A percentile compares a stretch with the other conserved stretches of the same genome.
Conservation (phyloP, 176 grass and related monocot species). For the Oryza meyeriana region DNA sequence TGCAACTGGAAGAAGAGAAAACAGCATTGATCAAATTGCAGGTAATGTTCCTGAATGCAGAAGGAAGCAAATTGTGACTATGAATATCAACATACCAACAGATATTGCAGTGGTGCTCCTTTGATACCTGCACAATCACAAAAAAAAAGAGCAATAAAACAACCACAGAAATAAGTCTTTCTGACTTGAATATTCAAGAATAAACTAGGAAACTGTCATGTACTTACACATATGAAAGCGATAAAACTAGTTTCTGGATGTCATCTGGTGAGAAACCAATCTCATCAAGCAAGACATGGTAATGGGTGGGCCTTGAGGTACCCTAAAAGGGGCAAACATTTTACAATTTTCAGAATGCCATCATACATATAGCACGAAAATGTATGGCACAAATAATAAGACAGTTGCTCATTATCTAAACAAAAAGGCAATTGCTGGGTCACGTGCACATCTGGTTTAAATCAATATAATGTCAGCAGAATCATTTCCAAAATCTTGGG, state of each 20-base stretch:
- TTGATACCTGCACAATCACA: conserved; percentile 63
- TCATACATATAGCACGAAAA: conserved; percentile 22
- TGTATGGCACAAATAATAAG: background rate
- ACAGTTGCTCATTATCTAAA: too few relatives aligned
- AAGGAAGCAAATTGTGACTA: background rate
- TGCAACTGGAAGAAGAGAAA: conserved; percentile 62
- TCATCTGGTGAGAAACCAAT: conserved; percentile 76
- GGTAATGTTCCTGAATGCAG: background rate
- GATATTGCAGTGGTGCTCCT: conserved; percentile 92
- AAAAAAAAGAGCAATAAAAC: background rate
- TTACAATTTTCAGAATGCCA: conserved; percentile 7
- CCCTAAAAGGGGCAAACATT: conserved; percentile 47
- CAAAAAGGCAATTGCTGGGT: background rate
- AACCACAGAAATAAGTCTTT: background rate
- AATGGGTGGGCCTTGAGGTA: conserved; percentile 82
- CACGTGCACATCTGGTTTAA: conserved; percentile 14
- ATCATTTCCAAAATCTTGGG: background rate
- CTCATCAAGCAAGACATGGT: conserved; percentile 85
- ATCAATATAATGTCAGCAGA: background rate
- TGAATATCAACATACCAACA: conserved; percentile 51
- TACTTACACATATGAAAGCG: conserved; percentile 91
- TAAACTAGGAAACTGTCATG: conserved; percentile 6
- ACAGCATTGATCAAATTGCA: conserved; percentile 8
- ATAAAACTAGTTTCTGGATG: conserved; percentile 84
- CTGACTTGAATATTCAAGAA: background rate